Evolutionary conservation across 345 rosid species (phyloP), one percentile per base, ranked within the genome.

Genomic region (Syzygium aromaticum): DNA sequence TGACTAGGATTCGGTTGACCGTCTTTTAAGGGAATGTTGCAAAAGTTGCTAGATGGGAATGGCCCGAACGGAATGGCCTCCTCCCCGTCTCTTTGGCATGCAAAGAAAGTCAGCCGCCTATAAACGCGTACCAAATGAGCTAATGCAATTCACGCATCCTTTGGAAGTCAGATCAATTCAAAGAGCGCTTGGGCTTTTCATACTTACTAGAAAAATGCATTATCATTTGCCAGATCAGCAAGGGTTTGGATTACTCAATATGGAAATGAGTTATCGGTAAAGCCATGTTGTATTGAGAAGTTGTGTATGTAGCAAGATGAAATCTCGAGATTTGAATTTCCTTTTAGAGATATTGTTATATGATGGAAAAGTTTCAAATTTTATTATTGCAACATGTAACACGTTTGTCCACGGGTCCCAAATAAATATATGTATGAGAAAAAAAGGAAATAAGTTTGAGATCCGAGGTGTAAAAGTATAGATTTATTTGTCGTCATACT

Each of bases 241-340:
- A 19, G 19, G 49, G 2, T 38, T 73, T 10, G 82, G 10, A 19
- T 40, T 40, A 38, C 7, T 38, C 21, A 5, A 73, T 38, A 19
- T 38, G 49, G 2, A 3, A 38, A 22, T 8, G 9, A 33, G 2
- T 0, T 1, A 0, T 17, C 19, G 7, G 13, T 9, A 67, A 0
- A 19, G 3, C 11, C 4, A 25, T 1, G 5, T 19, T 1, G 27
- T 2, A 19, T 19, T 7, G 7, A 38, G 15, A 19, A 43, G 5
- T 73, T 38, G 2, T 38, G 10, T 5, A 38, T 0, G 1, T 73
- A 11, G 8, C 19, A 6, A 38, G 82, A 73, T 5, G 21, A 19
- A 73, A 38, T 2, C 27, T 73, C 27, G 46, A 38, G 82, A 33
- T 38, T 6, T 19, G 7, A 9, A 3, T 3, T 8, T 16, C 4